Percentiles rank a stretch among this genome's conserved stretches.
Evolutionary conservation across 768 basidiomycete species (phyloP).

Genomic region (Calocybe cyanea): DNA sequence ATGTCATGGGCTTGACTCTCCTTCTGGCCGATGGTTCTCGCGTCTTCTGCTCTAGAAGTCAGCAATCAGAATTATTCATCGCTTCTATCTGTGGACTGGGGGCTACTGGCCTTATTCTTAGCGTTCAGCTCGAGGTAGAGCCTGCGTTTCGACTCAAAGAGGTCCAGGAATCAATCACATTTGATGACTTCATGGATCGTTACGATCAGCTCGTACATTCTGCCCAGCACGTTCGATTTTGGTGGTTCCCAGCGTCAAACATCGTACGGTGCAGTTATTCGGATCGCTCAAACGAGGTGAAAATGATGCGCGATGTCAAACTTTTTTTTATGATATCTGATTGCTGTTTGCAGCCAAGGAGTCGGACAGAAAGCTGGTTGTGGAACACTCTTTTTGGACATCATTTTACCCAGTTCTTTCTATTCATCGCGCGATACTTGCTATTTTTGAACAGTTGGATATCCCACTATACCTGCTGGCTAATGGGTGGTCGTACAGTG

Average conservation of each 20-base stretch:
- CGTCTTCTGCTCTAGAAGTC: slow-evolving; percentile 60
- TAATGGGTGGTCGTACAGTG: slow-evolving; percentile 49
- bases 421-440: slow-evolving; percentile 73
- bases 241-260: slow-evolving; percentile 90
- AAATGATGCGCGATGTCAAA: slow-evolving; percentile 13
- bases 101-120: slow-evolving; percentile 82
- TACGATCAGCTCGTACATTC: slow-evolving; percentile 53
- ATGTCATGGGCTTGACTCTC: slow-evolving; percentile 71
- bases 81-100: slow-evolving; percentile 92
- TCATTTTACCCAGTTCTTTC: slow-evolving; percentile 79
- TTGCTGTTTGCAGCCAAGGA: slow-evolving; percentile 41
- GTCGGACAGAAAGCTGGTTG: slow-evolving; percentile 55
- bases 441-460: slow-evolving; percentile 59
- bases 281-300: slow-evolving; percentile 76
- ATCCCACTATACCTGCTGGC: slow-evolving; percentile 65
- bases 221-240: slow-evolving; percentile 89
- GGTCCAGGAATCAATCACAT: slow-evolving; percentile 53
- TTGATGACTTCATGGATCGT: slow-evolving; percentile 56
- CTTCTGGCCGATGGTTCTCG: slow-evolving; percentile 73
- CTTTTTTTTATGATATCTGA: slow-evolving; percentile 5
- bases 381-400: slow-evolving; percentile 71
- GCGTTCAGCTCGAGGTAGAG: slow-evolving; percentile 75
- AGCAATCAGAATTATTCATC: slow-evolving; percentile 73
- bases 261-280: slow-evolving; percentile 67
- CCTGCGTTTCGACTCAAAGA: slow-evolving; percentile 80